Evolutionary conservation across 257 asterid genomes (phyloP).

Genomic region (Ehretia macrophylla): DNA sequence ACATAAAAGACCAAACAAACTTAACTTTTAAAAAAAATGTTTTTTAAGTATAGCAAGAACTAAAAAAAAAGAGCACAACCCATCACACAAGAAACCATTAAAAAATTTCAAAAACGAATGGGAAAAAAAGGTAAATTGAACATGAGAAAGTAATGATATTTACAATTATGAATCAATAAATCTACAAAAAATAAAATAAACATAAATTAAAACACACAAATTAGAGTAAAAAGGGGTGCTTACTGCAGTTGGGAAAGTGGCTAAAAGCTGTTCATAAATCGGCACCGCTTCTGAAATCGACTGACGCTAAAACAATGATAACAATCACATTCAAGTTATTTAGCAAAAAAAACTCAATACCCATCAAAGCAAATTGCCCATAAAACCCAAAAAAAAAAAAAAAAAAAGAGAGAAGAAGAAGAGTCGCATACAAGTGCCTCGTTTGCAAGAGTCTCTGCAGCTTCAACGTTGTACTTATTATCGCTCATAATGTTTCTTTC

Average conservation of each 20-base stretch:
- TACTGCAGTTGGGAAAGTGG: conserved; percentile 86
- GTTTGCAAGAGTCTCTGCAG: conserved; percentile 75
- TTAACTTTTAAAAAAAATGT: too few relatives aligned
- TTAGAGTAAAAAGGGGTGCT: conserved; percentile 3
- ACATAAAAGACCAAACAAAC: too few relatives aligned
- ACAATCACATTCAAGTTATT: neutral
- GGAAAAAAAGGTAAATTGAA: too few relatives aligned
- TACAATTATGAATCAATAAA: neutral
- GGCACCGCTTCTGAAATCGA: conserved; percentile 75
- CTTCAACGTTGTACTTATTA: conserved; percentile 61
- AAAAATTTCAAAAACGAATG: too few relatives aligned
- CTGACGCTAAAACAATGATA: conserved; percentile 44
- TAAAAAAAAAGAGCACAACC: too few relatives aligned
- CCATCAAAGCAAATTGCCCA: neutral
- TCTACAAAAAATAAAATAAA: neutral
- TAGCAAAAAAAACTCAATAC: neutral
- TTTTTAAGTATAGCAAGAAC: too few relatives aligned
- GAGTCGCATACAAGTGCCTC: conserved; percentile 81
- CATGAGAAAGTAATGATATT: too few relatives aligned
- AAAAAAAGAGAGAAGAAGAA: conserved; percentile 1
- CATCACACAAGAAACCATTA: too few relatives aligned
- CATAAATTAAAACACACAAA: neutral
- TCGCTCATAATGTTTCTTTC: neutral
- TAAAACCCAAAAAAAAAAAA: neutral
- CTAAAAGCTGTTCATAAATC: conserved; percentile 75